Conservation (phyloP, 805 yeast genomes). For the Tetrapisispora nanseiensis region DNA sequence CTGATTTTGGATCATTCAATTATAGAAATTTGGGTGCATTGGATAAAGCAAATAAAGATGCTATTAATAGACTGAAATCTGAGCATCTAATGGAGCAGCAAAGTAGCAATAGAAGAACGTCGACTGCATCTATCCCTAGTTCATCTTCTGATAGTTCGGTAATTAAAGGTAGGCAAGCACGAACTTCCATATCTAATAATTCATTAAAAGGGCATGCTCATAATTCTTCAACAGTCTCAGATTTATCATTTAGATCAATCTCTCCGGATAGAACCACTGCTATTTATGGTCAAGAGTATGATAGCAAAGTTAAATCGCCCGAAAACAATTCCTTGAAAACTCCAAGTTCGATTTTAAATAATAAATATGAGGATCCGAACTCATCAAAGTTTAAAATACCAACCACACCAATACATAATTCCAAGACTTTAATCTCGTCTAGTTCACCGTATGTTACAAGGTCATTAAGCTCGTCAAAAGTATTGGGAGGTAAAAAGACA, state of each 20-base stretch:
- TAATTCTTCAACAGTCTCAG: slow-evolving; percentile 15
- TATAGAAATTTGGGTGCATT: slow-evolving; percentile 82
- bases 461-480: slow-evolving; percentile 40
- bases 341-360: background rate
- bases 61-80: slow-evolving; percentile 71
- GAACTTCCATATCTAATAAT: slow-evolving; percentile 11
- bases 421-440: background rate
- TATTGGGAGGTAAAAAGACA: slow-evolving; percentile 14
- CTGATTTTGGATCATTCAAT: slow-evolving; percentile 87
- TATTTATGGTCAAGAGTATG: slow-evolving; percentile 9
- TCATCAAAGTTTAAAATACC: background rate
- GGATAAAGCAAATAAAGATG: slow-evolving; percentile 90
- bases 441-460: slow-evolving; percentile 10
- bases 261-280: slow-evolving; percentile 23
- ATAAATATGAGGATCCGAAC: background rate
- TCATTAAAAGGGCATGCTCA: slow-evolving; percentile 12
- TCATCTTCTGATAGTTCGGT: slow-evolving; percentile 29
- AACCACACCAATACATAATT: background rate
- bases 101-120: slow-evolving; percentile 24
- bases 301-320: slow-evolving; percentile 18
- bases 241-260: slow-evolving; percentile 17
- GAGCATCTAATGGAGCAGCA: slow-evolving; percentile 50
- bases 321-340: background rate
- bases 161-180: slow-evolving; percentile 11
- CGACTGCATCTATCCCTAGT: slow-evolving; percentile 30